Evolutionary conservation across 495 filamentous ascomycete genomes (phyloP).

Genomic region (Cairneyella variabilis): DNA sequence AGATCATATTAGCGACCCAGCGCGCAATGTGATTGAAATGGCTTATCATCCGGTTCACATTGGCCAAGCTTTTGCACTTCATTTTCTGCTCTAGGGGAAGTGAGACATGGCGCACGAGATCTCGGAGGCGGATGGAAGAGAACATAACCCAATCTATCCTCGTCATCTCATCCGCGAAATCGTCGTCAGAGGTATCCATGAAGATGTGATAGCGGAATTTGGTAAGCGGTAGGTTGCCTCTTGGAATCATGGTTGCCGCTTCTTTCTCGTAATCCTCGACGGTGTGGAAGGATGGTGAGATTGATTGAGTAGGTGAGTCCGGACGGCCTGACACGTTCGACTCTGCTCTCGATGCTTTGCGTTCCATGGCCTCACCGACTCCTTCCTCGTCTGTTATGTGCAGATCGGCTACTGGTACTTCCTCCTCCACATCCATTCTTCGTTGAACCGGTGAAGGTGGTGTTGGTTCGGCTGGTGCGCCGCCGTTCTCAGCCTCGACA

Average conservation of each 20-base stretch:
- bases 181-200: conserved; percentile 74
- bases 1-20: conserved; percentile 86
- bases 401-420: conserved; percentile 40
- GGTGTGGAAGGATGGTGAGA: conserved; percentile 47
- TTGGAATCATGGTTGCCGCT: conserved; percentile 62
- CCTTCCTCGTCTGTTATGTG: conserved; percentile 35
- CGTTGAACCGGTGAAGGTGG: conserved; percentile 17
- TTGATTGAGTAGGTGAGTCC: conserved; percentile 33
- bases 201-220: conserved; percentile 81
- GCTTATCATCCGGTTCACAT: conserved; percentile 89
- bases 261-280: conserved; percentile 73
- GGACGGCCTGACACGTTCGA: conserved; percentile 33
- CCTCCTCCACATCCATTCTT: conserved; percentile 14
- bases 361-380: conserved; percentile 24
- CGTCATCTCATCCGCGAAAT: conserved; percentile 87
- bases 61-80: conserved; percentile 71
- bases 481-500: conserved; percentile 17
- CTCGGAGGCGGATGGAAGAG: conserved; percentile 89
- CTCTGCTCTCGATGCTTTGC: conserved; percentile 39
- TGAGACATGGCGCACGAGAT: conserved; percentile 87
- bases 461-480: conserved; percentile 7
- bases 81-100: conserved; percentile 67
- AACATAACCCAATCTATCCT: conserved; percentile 97
- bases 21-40: conserved; percentile 95
- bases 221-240: conserved; percentile 54